Base-by-base conservation (phyloP, 148 eudicot species). In the Rhododendron mucronatum region DNA sequence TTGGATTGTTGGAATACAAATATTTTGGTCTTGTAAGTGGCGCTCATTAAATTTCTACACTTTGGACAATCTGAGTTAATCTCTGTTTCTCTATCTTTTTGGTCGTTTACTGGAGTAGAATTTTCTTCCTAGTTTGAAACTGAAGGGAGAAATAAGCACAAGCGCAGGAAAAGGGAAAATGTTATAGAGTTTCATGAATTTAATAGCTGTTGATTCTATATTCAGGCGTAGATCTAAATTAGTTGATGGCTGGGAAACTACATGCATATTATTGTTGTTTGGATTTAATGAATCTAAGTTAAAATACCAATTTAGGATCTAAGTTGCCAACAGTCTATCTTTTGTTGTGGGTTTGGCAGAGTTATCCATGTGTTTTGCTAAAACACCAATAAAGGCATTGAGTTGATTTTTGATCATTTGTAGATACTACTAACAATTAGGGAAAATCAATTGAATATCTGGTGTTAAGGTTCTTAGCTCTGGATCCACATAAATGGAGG, bases 1-100 rank as follows among this genome's bases (percentile, higher is more conserved):
- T 91, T 95, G 20, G 83, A 86, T 82, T 95, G 96, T 88, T 87
- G 84, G 14, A 86, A 92, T 9, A 91, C 93, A 65, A 90, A 82
- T 76, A 93, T 92, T 37, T 88, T 92, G 35, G 82, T 59, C 81
- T 61, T 95, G 98, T 95, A 87, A 87, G 98, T 91, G n/a, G 13
- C 18, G n/a, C 63, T 30, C 28, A 12, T 20, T 39, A 44, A n/a
- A 44, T 13, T 63, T 41, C 15, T 28, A 28, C 18, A 16, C 8
- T 55, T 30, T 63, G 3, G 30, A 47, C 16, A 10, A 15, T 35
- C 14, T 23, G 65, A 33, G 55, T 39, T 33, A 1, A 53, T 2
- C 81, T 84, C 20, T 71, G 61, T 44, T 48, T 18, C 37, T 18
- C 39, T 20, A 18, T 69, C 41, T 82, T 67, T 20, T 16, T 50